Conservation (phyloP, 2,329 filamentous ascomycete species). For the Nectriaceae sp. region DNA sequence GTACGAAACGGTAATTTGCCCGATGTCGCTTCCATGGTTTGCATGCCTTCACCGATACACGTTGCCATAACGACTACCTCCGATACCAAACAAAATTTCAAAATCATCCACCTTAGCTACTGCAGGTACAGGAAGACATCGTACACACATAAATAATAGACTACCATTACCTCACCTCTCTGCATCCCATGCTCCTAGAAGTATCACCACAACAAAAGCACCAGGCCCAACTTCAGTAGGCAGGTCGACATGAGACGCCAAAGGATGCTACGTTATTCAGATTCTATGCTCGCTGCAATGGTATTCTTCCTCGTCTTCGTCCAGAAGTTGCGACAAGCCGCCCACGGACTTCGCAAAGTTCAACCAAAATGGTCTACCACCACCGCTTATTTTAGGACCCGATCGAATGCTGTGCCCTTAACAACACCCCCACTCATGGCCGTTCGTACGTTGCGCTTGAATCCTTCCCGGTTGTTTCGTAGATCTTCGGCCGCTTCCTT, state of each 20-base stretch:
- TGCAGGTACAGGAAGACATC: no score
- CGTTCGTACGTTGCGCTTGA: constrained; percentile 85
- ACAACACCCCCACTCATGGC: constrained; percentile 82
- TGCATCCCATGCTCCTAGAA: no score
- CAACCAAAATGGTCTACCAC: neutral
- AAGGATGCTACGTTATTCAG: neutral
- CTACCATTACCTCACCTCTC: no score
- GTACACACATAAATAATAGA: no score
- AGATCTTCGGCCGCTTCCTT: constrained; percentile 97
- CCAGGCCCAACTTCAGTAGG: no score
- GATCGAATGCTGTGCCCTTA: constrained; percentile 73
- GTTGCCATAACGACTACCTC: no score
- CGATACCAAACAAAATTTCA: no score
- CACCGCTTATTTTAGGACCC: constrained; percentile 65
- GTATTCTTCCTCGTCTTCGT: neutral
- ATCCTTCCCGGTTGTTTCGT: constrained; percentile 79
- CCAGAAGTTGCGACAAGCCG: constrained; percentile 1
- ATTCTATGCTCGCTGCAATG: neutral
- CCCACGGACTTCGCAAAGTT: constrained; percentile 1
- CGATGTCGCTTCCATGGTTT: no score
- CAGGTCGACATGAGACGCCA: no score
- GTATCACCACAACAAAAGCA: neutral
- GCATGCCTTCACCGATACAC: no score
- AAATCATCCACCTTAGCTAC: no score
- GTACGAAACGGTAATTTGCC: no score